A percentile compares a stretch with the other conserved stretches of the same genome.
Conservation (phyloP, 2,329 filamentous ascomycete species). For the Grosmannia penicillata region DNA sequence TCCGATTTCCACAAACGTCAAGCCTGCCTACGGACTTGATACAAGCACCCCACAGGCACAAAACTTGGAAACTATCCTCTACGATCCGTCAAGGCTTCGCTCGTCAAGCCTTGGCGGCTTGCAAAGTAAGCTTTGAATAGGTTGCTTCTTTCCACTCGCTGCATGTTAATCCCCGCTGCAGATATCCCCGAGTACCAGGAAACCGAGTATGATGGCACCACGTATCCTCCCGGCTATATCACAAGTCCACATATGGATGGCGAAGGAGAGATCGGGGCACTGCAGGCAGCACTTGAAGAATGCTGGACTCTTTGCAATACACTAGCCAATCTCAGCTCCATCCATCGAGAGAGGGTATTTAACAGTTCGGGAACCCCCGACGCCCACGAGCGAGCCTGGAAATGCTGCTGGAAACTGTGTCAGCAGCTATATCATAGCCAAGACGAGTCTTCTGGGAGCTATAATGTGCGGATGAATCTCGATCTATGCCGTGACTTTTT, state of each 20-base stretch:
- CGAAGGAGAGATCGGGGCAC: slow-evolving; percentile 47
- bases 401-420: slow-evolving; percentile 84
- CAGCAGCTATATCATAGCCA: slow-evolving; percentile 75
- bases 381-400: slow-evolving; percentile 80
- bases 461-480: slow-evolving; percentile 58
- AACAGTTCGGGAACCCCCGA: slow-evolving; percentile 59
- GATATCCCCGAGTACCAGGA: slow-evolving; percentile 36
- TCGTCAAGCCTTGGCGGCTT: slow-evolving; percentile 61
- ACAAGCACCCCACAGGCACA: slow-evolving; percentile 70
- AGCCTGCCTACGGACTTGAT: slow-evolving; percentile 51
- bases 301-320: slow-evolving; percentile 95
- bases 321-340: slow-evolving; percentile 68
- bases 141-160: no score
- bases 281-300: slow-evolving; percentile 67
- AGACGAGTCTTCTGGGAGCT: slow-evolving; percentile 51
- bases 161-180: no score
- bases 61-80: slow-evolving; percentile 59
- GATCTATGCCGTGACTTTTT: slow-evolving; percentile 88
- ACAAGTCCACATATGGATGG: slow-evolving; percentile 23
- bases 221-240: slow-evolving; percentile 30
- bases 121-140: slow-evolving; percentile 42
- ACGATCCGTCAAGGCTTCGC: slow-evolving; percentile 38
- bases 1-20: slow-evolving; percentile 61
- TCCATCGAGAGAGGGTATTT: slow-evolving; percentile 67
- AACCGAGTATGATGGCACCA: slow-evolving; percentile 32